phyloP scores from a whole-genome alignment of 2,329 filamentous ascomycete species.

The Penicillium hesseltinei region DNA sequence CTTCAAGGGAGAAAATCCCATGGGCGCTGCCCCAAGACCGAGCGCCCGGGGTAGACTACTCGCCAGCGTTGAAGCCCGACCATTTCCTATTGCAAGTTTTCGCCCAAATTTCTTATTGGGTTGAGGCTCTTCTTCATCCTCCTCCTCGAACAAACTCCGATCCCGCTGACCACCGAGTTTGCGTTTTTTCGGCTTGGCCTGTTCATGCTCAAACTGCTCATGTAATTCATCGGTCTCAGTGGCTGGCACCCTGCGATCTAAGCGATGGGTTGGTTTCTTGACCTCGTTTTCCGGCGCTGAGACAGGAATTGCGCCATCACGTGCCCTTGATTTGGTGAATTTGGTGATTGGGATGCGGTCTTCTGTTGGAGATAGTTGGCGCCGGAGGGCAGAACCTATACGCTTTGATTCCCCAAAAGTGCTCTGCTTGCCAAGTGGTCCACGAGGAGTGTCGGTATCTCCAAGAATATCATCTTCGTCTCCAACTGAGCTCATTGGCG shows the following conservation, averaged over 20 bases:
- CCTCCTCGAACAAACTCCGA: constrained; percentile 68
- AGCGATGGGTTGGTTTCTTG: constrained; percentile 6
- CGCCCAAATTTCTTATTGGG: constrained; percentile 26
- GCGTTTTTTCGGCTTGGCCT: constrained; percentile 64
- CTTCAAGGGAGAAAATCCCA: constrained; percentile 70
- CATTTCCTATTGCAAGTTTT: constrained; percentile 25
- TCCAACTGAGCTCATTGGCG: constrained; percentile 28
- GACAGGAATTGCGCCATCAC: background rate
- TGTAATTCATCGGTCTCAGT: constrained; percentile 20
- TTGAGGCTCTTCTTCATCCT: constrained; percentile 36
- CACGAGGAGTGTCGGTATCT: background rate
- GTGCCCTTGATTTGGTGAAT: constrained; percentile 7
- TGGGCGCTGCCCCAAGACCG: constrained; percentile 48
- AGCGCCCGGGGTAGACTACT: constrained; percentile 17
- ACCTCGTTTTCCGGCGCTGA: background rate
- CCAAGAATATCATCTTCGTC: constrained; percentile 26
- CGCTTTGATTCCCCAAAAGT: background rate
- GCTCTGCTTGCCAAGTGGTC: background rate
- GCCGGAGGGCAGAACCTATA: constrained; percentile 2
- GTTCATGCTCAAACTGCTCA: constrained; percentile 29
- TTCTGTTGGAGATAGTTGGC: constrained; percentile 1
- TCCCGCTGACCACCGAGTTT: constrained; percentile 64
- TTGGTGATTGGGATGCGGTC: constrained; percentile 7
- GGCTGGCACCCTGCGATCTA: constrained; percentile 2
- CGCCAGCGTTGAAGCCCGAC: constrained; percentile 19